Conservation (phyloP, 2,329 filamentous ascomycete genomes). For the Apiospora pterosperma region DNA sequence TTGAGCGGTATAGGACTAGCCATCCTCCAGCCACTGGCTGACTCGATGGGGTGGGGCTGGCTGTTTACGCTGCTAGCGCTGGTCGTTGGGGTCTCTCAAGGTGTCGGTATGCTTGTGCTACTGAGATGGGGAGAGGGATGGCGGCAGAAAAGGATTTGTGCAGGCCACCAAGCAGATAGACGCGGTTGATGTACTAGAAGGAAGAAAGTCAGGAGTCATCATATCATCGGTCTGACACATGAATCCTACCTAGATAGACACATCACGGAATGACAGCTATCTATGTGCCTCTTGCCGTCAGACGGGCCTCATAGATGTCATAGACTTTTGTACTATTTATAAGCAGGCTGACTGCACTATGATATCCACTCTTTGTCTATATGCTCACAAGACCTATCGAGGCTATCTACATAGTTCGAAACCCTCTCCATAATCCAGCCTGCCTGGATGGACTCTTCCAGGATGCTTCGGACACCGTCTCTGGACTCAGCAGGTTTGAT, state of each 20-base stretch:
- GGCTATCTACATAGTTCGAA: not conserved
- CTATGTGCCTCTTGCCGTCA: too few species aligned
- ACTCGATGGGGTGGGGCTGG: constrained; percentile 4
- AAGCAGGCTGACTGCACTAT: not conserved
- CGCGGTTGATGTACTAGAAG: too few species aligned
- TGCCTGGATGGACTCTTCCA: not conserved
- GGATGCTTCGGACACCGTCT: not conserved
- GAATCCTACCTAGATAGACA: too few species aligned
- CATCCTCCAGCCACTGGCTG: constrained; percentile 2
- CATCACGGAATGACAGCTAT: too few species aligned
- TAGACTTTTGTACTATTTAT: too few species aligned
- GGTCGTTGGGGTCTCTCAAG: not conserved
- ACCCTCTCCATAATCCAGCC: not conserved
- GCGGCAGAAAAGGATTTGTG: not conserved
- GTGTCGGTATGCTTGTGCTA: not conserved
- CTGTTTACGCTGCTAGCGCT: constrained; percentile 6
- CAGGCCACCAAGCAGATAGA: too few species aligned
- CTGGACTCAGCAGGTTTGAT: not conserved
- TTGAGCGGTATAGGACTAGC: constrained; percentile 5
- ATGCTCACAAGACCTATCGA: not conserved
- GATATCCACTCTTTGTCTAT: not conserved
- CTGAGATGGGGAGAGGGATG: not conserved
- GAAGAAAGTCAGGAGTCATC: too few species aligned
- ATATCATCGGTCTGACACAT: too few species aligned
- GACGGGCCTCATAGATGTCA: too few species aligned